phyloP scores from a whole-genome alignment of 2,329 filamentous ascomycete species.

The Lasiodiplodia gonubiensis region DNA sequence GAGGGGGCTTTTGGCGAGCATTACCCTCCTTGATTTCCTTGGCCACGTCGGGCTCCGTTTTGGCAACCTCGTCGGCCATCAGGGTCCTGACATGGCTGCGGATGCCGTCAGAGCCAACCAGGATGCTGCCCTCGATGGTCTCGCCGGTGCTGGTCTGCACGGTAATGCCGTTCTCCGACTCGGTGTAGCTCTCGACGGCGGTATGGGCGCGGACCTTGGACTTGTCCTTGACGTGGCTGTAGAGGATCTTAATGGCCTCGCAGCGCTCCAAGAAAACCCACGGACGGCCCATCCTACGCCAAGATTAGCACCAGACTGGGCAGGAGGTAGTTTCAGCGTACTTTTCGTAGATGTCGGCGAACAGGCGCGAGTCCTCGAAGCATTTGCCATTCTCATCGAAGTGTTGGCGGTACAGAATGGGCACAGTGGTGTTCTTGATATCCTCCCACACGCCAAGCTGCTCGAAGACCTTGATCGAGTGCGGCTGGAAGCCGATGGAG shows the following conservation, averaged over 20 bases:
- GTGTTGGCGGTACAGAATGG: slow-evolving; percentile 10
- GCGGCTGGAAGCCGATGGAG: slow-evolving; percentile 35
- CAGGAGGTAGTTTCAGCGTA: not conserved
- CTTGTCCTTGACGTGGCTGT: slow-evolving; percentile 35
- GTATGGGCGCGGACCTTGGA: slow-evolving; percentile 31
- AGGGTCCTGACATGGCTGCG: slow-evolving; percentile 24
- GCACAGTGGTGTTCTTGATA: slow-evolving; percentile 8
- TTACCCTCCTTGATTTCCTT: slow-evolving; percentile 17
- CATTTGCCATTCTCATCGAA: slow-evolving; percentile 19
- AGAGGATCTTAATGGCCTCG: slow-evolving; percentile 24
- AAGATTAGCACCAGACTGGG: not conserved
- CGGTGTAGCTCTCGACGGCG: not conserved
- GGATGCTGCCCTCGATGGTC: slow-evolving; percentile 23
- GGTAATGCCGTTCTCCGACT: slow-evolving; percentile 28
- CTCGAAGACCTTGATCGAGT: slow-evolving; percentile 35
- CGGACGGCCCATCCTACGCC: slow-evolving; percentile 5
- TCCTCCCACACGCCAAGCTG: slow-evolving; percentile 33
- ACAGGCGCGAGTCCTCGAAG: slow-evolving; percentile 17
- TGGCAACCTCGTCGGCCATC: slow-evolving; percentile 23
- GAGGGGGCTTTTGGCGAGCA: not conserved
- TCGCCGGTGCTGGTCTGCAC: slow-evolving; percentile 33
- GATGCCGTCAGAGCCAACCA: slow-evolving; percentile 27
- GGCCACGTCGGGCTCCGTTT: slow-evolving; percentile 4
- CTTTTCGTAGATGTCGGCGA: slow-evolving; percentile 7
- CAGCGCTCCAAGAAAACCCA: slow-evolving; percentile 21